Evolutionary conservation across 2,329 filamentous ascomycete species (phyloP), one percentile per base, ranked within the genome.

Genomic region (Trichoderma polysporum): DNA sequence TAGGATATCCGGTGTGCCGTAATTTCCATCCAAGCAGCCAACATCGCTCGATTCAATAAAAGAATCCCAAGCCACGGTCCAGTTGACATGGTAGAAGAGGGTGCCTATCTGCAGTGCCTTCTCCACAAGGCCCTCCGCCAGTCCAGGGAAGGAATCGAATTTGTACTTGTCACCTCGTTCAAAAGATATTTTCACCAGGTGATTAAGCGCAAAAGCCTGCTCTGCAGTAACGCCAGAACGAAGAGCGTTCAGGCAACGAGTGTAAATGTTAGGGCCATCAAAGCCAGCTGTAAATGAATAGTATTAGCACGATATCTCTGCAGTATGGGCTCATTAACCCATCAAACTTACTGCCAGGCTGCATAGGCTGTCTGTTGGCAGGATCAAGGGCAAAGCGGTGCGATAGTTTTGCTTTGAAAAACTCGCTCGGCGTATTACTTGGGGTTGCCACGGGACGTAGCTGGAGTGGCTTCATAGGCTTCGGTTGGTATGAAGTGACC

Each of bases 121-220:
- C 69, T 93, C 91, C 65, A 97, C 88, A 10, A 99, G 84, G 3
- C 92, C 91, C 77, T 98, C 95, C 0, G 93, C 92, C 31, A 99
- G 84, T 10, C 92, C 90, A 1, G 92, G 90, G 72, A 97, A 98
- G 5, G 92, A 91, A 72, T 97, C 93, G 71, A 98, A 97, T 68
- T 92, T 91, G 79, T 97, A 97, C 78, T 97, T 97, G 76, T 98
- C 95, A 53, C 94, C 94, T 50, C 94, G 88, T 77, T 98, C 94
- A 74, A 90, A 95, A 0, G 94, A 97, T 31, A 98, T 97, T 76
- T 97, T 97, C 68, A 98, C 93, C 4, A 98, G 81, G 73, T 98
- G 94, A 73, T 97, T 93, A 12, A 98, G 82, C 0, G 93, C 94
- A 79, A 96, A 98, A n/a, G 92, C 89, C 73, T 97, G 91, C 76